Evolutionary conservation across 192 early-diverging fungal genomes (phyloP), one percentile per base, ranked within the genome.

Genomic region (Coemansia sp.): DNA sequence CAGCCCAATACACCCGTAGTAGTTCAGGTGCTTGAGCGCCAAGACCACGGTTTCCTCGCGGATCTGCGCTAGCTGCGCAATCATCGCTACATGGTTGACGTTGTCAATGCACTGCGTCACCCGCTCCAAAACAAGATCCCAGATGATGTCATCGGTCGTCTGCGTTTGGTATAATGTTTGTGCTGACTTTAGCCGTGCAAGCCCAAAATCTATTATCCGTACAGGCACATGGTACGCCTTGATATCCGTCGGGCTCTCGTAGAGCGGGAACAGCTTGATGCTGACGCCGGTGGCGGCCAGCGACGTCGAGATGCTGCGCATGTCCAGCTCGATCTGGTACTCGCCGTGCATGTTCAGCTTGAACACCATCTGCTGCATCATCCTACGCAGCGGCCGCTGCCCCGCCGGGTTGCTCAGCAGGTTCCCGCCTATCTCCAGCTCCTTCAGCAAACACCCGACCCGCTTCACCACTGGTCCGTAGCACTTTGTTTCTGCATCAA

Each of bases 391-490:
- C 45, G 72, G 65, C 30, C 67, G 67, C 43, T 56, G 41, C 10
- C 76, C 69, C 23, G 65, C 76, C 0, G 66, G 58, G n/a, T 77
- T 64, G 59, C 80, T 83, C 59, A 83, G 41, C 38, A 83, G 59
- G 26, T 62, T 52, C 9, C 72, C 69, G 58, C 69, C 81, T 60
- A 88, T 88, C 84, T 99, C 97, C 20, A 98, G 71, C 16, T 89
- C 87, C 61, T 90, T 86, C 58, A 99, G 64, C 30, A 94, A 85
- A 7, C 91, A 71, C 0, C 95, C 94, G 48, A 99, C 86, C 56
- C 96, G 95, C 38, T 89, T 77, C 0, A 97, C 95, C 39, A 98
- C 89, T 43, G 94, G 91, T 56, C 95, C 93, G 62, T 94, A 97
- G 44, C 89, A 88, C 35, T 80, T 83, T 33, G 91, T 93, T 48